A percentile compares a stretch with the other conserved stretches of the same genome.
phyloP scores from a whole-genome alignment of 106 monocot species.

The Dendrobium huoshanense region DNA sequence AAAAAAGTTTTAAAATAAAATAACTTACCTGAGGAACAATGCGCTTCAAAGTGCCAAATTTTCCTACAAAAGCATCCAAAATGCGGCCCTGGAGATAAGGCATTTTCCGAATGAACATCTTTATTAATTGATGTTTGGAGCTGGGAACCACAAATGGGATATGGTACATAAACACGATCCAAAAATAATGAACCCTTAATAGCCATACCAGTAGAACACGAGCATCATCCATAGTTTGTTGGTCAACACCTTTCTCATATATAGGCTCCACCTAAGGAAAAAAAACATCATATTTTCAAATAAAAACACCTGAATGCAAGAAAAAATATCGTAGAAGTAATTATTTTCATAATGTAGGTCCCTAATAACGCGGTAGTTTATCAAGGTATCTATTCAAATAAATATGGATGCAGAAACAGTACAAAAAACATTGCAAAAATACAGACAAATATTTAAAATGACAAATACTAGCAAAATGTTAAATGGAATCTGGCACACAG shows the following conservation, averaged over 20 bases:
- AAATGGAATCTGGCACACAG: neutral
- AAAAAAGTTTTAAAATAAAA: neutral
- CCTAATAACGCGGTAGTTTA: neutral
- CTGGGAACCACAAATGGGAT: neutral
- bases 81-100: conserved; percentile 61
- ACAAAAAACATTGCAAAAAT: neutral
- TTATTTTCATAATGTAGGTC: neutral
- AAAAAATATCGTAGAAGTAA: neutral
- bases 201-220: conserved; percentile 64
- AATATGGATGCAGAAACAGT: neutral
- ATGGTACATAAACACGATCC: neutral
- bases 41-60: conserved; percentile 88
- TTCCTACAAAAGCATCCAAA: conserved; percentile 97
- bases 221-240: conserved; percentile 92
- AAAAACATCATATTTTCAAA: conserved; percentile 1
- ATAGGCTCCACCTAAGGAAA: conserved; percentile 85
- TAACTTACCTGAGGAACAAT: conserved; percentile 71
- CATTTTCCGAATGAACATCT: neutral
- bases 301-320: neutral
- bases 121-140: neutral
- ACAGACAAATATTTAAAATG: neutral
- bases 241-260: conserved; percentile 93
- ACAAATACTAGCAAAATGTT: neutral
- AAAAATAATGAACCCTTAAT: neutral
- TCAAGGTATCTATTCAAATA: neutral